A percentile compares a stretch with the other conserved stretches of the same genome.
Evolutionary conservation across 768 basidiomycete genomes (phyloP).

Genomic region (Leucocoprinus sp.): DNA sequence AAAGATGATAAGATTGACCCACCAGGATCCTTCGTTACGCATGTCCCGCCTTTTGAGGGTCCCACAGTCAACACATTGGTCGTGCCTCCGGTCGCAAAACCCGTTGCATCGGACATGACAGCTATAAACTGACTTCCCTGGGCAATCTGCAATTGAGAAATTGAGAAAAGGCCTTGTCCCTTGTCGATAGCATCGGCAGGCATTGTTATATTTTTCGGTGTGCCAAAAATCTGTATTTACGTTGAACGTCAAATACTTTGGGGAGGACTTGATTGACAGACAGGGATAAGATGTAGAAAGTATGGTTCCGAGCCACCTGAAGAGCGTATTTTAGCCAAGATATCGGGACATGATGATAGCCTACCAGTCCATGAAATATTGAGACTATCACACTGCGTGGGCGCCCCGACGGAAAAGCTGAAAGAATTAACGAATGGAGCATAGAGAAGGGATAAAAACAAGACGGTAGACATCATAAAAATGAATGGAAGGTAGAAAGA

Average conservation of each 20-base stretch:
- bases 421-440: slow-evolving; percentile 30
- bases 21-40: slow-evolving; percentile 42
- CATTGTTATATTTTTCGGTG: slow-evolving; percentile 45
- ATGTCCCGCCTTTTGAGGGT: slow-evolving; percentile 36
- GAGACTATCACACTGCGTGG: slow-evolving; percentile 58
- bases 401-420: slow-evolving; percentile 31
- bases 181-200: slow-evolving; percentile 45
- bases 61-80: slow-evolving; percentile 42
- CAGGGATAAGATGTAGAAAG: slow-evolving; percentile 41
- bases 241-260: not conserved
- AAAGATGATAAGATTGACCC: slow-evolving; percentile 9
- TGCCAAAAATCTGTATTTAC: slow-evolving; percentile 40
- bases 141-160: slow-evolving; percentile 34
- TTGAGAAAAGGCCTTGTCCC: slow-evolving; percentile 44
- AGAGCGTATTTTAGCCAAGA: slow-evolving; percentile 9
- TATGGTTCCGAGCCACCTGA: slow-evolving; percentile 57
- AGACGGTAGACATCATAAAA: slow-evolving; percentile 15
- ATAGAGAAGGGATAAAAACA: slow-evolving; percentile 18
- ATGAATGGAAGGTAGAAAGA: slow-evolving; percentile 15
- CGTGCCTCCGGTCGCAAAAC: slow-evolving; percentile 60
- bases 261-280: slow-evolving; percentile 20
- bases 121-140: slow-evolving; percentile 36
- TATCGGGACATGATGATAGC: not conserved
- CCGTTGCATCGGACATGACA: slow-evolving; percentile 66
- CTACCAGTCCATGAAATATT: slow-evolving; percentile 57